Evolutionary conservation across 116 monocot species (phyloP), one percentile per base, ranked within the genome.

Genomic region (Thalassia testudinum): DNA sequence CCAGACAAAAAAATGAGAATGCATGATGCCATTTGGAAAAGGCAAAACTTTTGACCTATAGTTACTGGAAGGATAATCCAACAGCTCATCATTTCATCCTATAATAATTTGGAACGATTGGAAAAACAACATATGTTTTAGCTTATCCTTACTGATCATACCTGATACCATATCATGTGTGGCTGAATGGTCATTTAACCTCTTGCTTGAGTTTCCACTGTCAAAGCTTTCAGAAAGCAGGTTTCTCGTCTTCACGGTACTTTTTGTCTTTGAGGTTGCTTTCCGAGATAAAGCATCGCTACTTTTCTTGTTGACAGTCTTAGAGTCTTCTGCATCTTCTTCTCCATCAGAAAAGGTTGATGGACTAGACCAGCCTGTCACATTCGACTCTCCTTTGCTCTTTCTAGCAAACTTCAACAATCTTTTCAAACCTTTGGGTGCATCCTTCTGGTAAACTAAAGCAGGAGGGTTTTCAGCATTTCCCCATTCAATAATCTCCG

Each of bases 381-480:
- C 56, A 73, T 68, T 77, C 0, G 64, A 62, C 23, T 84, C 87
- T 28, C 75, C 83, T 50, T 85, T 97, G 38, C 71, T 75, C 70
- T 89, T 97, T 42, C 97, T 68, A 37, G 82, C 85, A 70, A 97
- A 89, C 64, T 85, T 97, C 47, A 97, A 68, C 12, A 97, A 72
- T 61, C 89, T 85, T 54, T 97, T 97, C 15, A 97, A 75, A 23
- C 97, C 97, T 72, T 79, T 97, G 1, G 97, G 89, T 23, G 79
- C 75, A 66, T 97, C 97, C 53, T 89, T 97, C 49, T 97, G 97
- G 74, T 78, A 89, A 47, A 97, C 72, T 12, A 97, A 56, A 17
- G 97, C 73, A 56, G 97, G 97, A 27, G 97, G 97, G 45, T 85
- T 85, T 60, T 97, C 89, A 38, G 97, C 97, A 79, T 97, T 97